Percentiles rank a stretch among this genome's conserved stretches.
These are phyloP conservation scores for Phaeosphaeriaceae sp. DNA, from an alignment of 2,329 filamentous ascomycete genomes.

Conservation along the genomic window DNA sequence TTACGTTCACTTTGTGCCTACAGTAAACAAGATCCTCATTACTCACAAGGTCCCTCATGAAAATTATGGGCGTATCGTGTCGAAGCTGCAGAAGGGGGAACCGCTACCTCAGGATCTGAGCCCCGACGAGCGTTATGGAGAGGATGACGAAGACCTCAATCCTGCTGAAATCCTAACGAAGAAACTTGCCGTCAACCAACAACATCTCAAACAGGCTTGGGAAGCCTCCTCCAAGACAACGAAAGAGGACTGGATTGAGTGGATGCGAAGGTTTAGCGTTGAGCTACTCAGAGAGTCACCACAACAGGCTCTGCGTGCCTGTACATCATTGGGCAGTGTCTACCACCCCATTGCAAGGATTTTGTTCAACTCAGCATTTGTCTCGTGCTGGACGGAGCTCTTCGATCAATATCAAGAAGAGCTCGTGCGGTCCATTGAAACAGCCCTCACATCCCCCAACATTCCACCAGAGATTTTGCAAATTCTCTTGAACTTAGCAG, in stretches of 20 bases:
- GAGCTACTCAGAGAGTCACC: slow-evolving; percentile 94
- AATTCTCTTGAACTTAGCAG: slow-evolving; percentile 90
- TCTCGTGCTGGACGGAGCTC: slow-evolving; percentile 97
- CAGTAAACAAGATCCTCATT: slow-evolving; percentile 84
- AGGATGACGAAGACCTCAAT: slow-evolving; percentile 78
- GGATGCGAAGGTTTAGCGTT: slow-evolving; percentile 95
- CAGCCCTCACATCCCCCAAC: slow-evolving; percentile 91
- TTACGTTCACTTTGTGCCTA: slow-evolving; percentile 91
- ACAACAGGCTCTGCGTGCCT: slow-evolving; percentile 91
- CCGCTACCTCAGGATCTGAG: slow-evolving; percentile 93
- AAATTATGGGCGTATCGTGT: slow-evolving; percentile 91
- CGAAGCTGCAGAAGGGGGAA: slow-evolving; percentile 92
- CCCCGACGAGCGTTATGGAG: slow-evolving; percentile 79
- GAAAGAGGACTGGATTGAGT: slow-evolving; percentile 98
- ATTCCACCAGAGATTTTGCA: slow-evolving; percentile 96
- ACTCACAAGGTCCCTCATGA: slow-evolving; percentile 82
- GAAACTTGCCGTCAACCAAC: slow-evolving; percentile 96
- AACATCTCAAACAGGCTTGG: slow-evolving; percentile 96
- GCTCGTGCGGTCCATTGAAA: slow-evolving; percentile 92
- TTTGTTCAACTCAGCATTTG: slow-evolving; percentile 98
- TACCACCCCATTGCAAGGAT: slow-evolving; percentile 91
- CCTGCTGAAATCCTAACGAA: slow-evolving; percentile 87
- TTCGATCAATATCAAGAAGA: slow-evolving; percentile 98
- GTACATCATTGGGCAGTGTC: slow-evolving; percentile 86
- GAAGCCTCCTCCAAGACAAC: slow-evolving; percentile 96